Base-by-base conservation (phyloP, 371 early-diverging fungal species). In the Paraphysoderma sedebokerense region DNA sequence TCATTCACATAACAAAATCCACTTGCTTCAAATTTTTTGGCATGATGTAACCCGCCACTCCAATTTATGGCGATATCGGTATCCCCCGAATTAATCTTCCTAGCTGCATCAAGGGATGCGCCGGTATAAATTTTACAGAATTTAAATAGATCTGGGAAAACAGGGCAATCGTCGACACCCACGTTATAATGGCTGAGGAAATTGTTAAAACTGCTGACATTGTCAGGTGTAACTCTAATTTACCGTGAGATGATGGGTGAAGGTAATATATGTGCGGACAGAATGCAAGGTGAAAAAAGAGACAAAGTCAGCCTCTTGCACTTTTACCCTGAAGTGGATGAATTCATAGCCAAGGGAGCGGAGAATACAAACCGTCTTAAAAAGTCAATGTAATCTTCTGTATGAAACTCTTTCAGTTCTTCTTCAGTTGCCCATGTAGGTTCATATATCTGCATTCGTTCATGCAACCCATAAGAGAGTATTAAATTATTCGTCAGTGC, bases 1-100 rank as follows among this genome's bases (percentile, higher is more conserved):
- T 96, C 95, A 53, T 92, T 92, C 6, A 87, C 82, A 56, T 89
- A 93, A 65, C 97, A 96, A 57, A 96, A 96, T 8, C 95, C 97
- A 51, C 79, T 79, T 3, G 96, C 87, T 58, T 91, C 89, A 49
- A 70, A 78, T 50, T 85, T 82, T 48, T 92, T 91, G 17, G 95
- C 97, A 58, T 96, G 97, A 58, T 96, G 97, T 36, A 96, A 67
- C 4, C 97, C 97, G 38, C 97, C 97, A 23, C 81, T 76, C 91
- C 92, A 96, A 59, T 96, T 92, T 54, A 96, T 81, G 9, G 82
- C 85, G 26, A 88, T 84, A 49, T 89, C 85, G 3, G 82, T 70
- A 11, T 76, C 67, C 32, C 77, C 79, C 12, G 76, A 70, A 13
- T 80, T 76, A 38, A 96, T 51, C 48, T 83, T 79, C 24, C 81